phyloP scores from a whole-genome alignment of 2,329 filamentous ascomycete genomes.

The Phyllosticta citribraziliensis region DNA sequence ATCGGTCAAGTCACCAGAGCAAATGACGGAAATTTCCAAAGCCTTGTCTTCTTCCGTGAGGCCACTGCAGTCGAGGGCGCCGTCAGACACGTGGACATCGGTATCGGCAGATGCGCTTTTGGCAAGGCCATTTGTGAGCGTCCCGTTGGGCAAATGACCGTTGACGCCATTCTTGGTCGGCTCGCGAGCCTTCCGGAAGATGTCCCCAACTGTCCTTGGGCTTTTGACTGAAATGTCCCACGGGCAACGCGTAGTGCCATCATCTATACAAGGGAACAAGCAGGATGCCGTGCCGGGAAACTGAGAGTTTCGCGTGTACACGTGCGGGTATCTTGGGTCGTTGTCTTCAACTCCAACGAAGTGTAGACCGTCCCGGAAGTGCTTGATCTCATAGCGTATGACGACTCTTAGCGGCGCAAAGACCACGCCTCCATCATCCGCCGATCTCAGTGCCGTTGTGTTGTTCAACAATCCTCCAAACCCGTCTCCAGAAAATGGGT shows the following conservation, averaged over 20 bases:
- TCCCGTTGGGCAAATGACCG: slow-evolving; percentile 20
- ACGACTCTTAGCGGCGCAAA: slow-evolving; percentile 54
- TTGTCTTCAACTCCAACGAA: slow-evolving; percentile 78
- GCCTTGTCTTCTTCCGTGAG: slow-evolving; percentile 70
- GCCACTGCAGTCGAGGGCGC: slow-evolving; percentile 30
- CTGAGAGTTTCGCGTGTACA: slow-evolving; percentile 75
- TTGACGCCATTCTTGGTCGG: slow-evolving; percentile 17
- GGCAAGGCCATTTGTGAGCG: slow-evolving; percentile 12
- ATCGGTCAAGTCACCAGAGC: slow-evolving; percentile 80
- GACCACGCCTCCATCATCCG: slow-evolving; percentile 21
- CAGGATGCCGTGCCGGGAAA: slow-evolving; percentile 72
- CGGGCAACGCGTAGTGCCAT: slow-evolving; percentile 66
- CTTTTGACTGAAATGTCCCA: slow-evolving; percentile 87
- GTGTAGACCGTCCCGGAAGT: slow-evolving; percentile 76
- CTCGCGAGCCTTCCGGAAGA: slow-evolving; percentile 27
- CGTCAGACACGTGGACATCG: slow-evolving; percentile 24
- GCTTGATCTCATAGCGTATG: slow-evolving; percentile 68
- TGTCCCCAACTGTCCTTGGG: slow-evolving; percentile 78
- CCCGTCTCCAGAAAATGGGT: slow-evolving; percentile 33
- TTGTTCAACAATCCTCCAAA: slow-evolving; percentile 1
- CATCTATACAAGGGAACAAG: slow-evolving; percentile 89
- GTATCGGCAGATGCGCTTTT: slow-evolving; percentile 19
- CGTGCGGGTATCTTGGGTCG: slow-evolving; percentile 79
- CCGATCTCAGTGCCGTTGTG: slow-evolving; percentile 12
- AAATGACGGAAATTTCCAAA: slow-evolving; percentile 80